Conservation (phyloP, 768 basidiomycete genomes). For the Panus rudis region DNA sequence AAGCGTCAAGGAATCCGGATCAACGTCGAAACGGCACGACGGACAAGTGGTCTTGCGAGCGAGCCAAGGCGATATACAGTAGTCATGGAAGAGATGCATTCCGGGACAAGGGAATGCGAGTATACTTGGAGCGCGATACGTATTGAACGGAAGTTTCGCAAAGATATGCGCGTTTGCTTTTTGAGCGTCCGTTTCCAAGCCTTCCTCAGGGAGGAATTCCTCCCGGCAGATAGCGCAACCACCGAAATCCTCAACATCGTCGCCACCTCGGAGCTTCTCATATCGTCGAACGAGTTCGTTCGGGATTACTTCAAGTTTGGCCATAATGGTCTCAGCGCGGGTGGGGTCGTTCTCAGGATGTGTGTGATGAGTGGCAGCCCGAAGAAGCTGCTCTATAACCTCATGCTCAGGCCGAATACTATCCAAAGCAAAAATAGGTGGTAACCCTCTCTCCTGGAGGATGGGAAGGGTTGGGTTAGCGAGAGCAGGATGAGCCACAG, state of each 20-base stretch:
- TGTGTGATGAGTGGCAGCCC: not conserved
- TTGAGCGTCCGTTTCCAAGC: slow-evolving; percentile 13
- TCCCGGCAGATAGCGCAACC: slow-evolving; percentile 69
- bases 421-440: too few relatives aligned
- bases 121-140: slow-evolving; percentile 29
- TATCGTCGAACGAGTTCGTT: slow-evolving; percentile 44
- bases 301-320: slow-evolving; percentile 58
- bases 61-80: slow-evolving; percentile 79
- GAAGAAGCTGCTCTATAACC: not conserved
- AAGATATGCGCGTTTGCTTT: not conserved
- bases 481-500: too few relatives aligned
- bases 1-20: slow-evolving; percentile 65
- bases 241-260: slow-evolving; percentile 43
- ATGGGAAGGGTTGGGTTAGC: too few relatives aligned
- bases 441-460: too few relatives aligned
- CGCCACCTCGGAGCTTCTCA: slow-evolving; percentile 17
- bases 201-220: slow-evolving; percentile 40
- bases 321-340: slow-evolving; percentile 56
- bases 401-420: too few relatives aligned
- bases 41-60: slow-evolving; percentile 79
- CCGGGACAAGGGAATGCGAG: slow-evolving; percentile 66
- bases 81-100: slow-evolving; percentile 66
- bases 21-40: slow-evolving; percentile 76
- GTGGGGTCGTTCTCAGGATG: slow-evolving; percentile 42
- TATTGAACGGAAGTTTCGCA: slow-evolving; percentile 15